Base-by-base conservation (phyloP, 768 basidiomycete species). In the Leccinum longicurvipes region DNA sequence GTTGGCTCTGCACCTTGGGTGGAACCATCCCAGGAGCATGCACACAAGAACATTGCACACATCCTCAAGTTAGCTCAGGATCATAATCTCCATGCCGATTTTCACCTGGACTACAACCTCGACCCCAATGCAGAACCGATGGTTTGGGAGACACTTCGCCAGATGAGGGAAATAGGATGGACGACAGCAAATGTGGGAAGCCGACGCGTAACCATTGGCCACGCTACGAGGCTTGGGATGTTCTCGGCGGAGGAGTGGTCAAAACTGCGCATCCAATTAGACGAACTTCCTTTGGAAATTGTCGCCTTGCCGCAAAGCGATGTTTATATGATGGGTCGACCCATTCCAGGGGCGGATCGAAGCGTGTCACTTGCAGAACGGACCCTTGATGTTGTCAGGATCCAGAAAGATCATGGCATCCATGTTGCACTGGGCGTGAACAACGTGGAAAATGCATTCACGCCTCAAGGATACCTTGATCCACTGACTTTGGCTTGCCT, bases 61-160 rank as follows among this genome's bases (percentile, higher is more conserved):
- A 68, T 85, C 46, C 72, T 86, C 64, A 72, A 79, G 32, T 72
- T 81, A 50, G 80, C 82, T 10, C 61, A 67, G 47, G 47, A 45
- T 32, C 9, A 54, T 36, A n/a, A 42, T 19, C 68, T 79, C 21
- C 78, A 82, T 58, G 75, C 78, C 42, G 85, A 86, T 65, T 86
- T 86, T 64, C 85, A 87, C 68, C 77, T 87, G 28, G 84, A 86
- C 71, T 86, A 84, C 69, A 85, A 82, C 72, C 73, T 87, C 47
- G 79, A 85, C 66, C 68, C 74, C 15, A 63, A 64, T 28, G 64
- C 74, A 47, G 76, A 81, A 58, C 82, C 81, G 29, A 78, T 86
- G 58, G 78, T 84, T 23, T 80, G 80, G 72, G 75, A 79, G 63
- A 76, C 85, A 28, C 77, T 85, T 45, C 63, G 66, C 15, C 73